These are phyloP conservation scores for Solanum hybrid DNA, from an alignment of 305 asterid species.

Conservation along the genomic window DNA sequence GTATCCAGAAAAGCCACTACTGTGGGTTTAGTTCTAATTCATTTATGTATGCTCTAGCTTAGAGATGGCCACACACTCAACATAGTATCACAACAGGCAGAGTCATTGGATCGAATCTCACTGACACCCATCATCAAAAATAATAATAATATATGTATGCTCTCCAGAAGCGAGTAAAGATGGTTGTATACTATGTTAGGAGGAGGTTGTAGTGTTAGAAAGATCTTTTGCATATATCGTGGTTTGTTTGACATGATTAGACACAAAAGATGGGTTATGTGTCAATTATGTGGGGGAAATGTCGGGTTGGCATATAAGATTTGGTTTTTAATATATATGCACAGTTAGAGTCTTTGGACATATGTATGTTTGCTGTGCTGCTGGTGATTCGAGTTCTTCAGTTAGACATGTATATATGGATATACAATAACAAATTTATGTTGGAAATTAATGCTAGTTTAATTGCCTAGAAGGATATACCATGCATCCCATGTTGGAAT, in stretches of 20 bases:
- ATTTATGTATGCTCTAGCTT: background rate
- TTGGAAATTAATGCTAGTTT: background rate
- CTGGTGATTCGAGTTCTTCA: background rate
- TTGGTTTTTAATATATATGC: background rate
- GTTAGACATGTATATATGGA: background rate
- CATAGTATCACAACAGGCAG: background rate
- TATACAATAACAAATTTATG: background rate
- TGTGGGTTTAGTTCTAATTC: conserved; percentile 7
- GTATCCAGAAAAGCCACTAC: conserved; percentile 20
- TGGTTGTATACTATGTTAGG: background rate
- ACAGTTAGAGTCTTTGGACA: background rate
- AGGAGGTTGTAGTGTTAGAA: background rate
- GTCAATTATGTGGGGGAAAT: background rate
- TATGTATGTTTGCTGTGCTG: background rate
- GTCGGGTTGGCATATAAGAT: background rate
- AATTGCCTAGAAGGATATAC: background rate
- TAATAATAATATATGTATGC: background rate
- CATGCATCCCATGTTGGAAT: background rate
- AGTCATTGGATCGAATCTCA: background rate
- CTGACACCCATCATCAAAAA: background rate
- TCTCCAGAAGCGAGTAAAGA: background rate
- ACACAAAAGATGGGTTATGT: background rate
- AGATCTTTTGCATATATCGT: background rate
- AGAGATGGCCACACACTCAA: background rate
- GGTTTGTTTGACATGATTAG: background rate